Percentiles rank a stretch among this genome's conserved stretches.
Evolutionary conservation across 2,329 filamentous ascomycete species (phyloP).

Genomic region (Trichoderma sp.): DNA sequence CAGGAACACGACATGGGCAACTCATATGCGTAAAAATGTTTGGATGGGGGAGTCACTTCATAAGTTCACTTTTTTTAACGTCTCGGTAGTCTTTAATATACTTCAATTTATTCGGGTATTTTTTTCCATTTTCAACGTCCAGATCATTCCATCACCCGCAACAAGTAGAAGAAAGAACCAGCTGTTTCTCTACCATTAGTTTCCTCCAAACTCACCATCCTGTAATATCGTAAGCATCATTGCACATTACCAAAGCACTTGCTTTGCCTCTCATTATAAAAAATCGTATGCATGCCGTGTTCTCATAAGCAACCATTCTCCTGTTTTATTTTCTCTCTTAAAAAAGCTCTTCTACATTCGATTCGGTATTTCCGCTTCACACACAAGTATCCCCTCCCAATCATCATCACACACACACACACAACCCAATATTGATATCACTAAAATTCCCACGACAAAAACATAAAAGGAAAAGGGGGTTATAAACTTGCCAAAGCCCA

Average conservation of each 20-base stretch:
- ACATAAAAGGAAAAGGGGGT: not conserved
- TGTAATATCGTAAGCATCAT: not conserved
- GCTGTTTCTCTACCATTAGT: not conserved
- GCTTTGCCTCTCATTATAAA: not conserved
- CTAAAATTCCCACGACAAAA: not conserved
- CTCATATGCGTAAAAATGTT: slow-evolving; percentile 45
- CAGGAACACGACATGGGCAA: slow-evolving; percentile 68
- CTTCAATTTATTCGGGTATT: not conserved
- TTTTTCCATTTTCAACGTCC: not conserved
- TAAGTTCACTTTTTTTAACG: not conserved
- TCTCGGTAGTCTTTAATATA: not conserved
- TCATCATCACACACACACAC: no score
- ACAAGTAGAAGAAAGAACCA: not conserved
- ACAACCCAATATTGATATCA: not conserved
- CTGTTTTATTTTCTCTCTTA: not conserved
- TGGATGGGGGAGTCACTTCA: not conserved
- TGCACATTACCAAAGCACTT: not conserved
- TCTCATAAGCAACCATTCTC: not conserved
- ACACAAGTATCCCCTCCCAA: not conserved
- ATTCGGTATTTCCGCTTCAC: not conserved
- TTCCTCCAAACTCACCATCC: not conserved
- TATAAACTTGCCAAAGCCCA: not conserved
- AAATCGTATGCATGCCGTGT: not conserved
- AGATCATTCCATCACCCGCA: not conserved
- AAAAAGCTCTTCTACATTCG: not conserved